Evolutionary conservation across 2,329 filamentous ascomycete genomes (phyloP), one percentile per base, ranked within the genome.

Genomic region (Biscogniauxia marginata): DNA sequence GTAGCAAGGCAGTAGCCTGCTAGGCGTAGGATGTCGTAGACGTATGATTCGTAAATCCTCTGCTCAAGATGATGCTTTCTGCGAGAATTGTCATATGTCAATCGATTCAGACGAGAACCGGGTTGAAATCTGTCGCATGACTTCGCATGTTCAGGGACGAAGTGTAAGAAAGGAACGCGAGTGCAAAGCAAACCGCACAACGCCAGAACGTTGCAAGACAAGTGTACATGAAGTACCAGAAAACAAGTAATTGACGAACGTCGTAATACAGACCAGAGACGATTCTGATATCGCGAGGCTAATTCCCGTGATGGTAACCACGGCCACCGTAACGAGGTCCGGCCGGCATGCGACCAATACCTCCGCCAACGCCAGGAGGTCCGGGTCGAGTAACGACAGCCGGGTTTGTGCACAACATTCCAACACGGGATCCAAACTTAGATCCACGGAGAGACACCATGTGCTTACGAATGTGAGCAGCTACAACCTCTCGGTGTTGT

Each of bases 361-460:
- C 80, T 58, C 87, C 81, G 19, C 90, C 89, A 64, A 86, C 84
- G 24, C 90, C 90, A 63, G 93, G 91, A 63, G 93, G 91, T 45
- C 93, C 93, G 59, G 93, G 93, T 54, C 93, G 91, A 65, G 92
- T 97, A 52, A 90, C 84, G 65, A 92, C 86, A 49, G 91, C 91
- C 39, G 93, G 93, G 74, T 98, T 98, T 76, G 91, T 96, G 79
- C 96, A 99, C 53, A 99, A 88, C 93, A 99, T 98, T 25, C 95
- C 95, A 60, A 99, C 95, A 56, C 95, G 91, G 57, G 95, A 99
- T 59, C 95, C 95, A 72, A 98, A 99, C 75, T 99, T 99, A 70
- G 95, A 98, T 55, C 95, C 95, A 59, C 95, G 90, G 49, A 99
- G 88, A 55, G 95, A 99, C 7, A 99, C 95, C 95, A 99, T 99